These are phyloP conservation scores for Polyplosphaeria fusca DNA, from an alignment of 495 filamentous ascomycete species.

Conservation along the genomic window DNA sequence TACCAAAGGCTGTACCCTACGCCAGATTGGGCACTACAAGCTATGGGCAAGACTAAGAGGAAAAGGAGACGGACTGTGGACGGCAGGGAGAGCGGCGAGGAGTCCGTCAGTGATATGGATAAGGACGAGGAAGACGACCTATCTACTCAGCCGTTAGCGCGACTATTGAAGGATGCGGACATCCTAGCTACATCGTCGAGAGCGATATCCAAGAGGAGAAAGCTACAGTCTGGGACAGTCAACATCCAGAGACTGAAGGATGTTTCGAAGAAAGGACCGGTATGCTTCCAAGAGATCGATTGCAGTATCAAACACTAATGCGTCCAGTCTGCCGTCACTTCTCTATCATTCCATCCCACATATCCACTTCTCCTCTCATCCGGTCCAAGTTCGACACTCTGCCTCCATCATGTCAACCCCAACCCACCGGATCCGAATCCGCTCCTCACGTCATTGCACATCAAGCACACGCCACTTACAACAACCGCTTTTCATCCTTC, in stretches of 20 bases:
- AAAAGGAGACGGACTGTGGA: conserved; percentile 21
- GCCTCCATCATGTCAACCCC: conserved; percentile 71
- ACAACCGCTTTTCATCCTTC: conserved; percentile 71
- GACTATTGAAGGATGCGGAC: conserved; percentile 67
- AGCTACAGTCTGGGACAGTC: conserved; percentile 78
- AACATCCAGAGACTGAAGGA: conserved; percentile 76
- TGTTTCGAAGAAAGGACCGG: conserved; percentile 56
- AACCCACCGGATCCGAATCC: conserved; percentile 71
- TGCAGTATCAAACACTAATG: neutral
- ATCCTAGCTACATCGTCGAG: conserved; percentile 43
- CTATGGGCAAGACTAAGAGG: conserved; percentile 22
- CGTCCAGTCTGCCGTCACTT: conserved; percentile 68
- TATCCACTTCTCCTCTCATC: conserved; percentile 87
- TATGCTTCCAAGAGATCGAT: conserved; percentile 39
- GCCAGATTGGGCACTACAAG: conserved; percentile 67
- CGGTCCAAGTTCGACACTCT: conserved; percentile 77
- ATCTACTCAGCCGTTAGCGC: conserved; percentile 71
- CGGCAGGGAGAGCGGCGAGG: conserved; percentile 12
- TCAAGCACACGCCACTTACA: conserved; percentile 73
- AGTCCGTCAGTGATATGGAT: conserved; percentile 48
- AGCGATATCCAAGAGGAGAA: conserved; percentile 48
- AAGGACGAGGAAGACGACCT: conserved; percentile 54
- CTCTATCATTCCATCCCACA: conserved; percentile 82
- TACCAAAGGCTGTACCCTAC: conserved; percentile 68
- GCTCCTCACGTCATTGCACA: conserved; percentile 81